A percentile compares a stretch with the other conserved stretches of the same genome.
These are phyloP conservation scores for Yamadazyma laniorum DNA, from an alignment of 805 yeast genomes.

Conservation along the genomic window DNA sequence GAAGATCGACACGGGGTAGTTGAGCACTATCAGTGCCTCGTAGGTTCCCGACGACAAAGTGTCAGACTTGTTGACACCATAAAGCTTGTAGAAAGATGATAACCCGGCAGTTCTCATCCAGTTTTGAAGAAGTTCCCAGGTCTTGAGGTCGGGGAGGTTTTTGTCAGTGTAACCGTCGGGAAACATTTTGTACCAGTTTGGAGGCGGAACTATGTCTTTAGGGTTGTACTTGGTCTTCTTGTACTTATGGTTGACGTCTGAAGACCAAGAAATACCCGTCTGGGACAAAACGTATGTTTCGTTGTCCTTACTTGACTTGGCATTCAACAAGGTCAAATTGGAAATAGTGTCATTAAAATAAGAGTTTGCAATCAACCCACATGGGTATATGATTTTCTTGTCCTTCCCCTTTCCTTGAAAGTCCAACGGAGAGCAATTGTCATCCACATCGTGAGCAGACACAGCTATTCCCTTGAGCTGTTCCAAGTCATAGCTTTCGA, in stretches of 20 bases:
- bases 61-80: conserved; percentile 64
- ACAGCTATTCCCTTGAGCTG: conserved; percentile 82
- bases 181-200: conserved; percentile 75
- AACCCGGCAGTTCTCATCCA: conserved; percentile 99
- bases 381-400: conserved; percentile 66
- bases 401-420: conserved; percentile 41
- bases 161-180: conserved; percentile 88
- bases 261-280: conserved; percentile 77
- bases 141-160: conserved; percentile 72
- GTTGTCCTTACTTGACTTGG: conserved; percentile 42
- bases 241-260: conserved; percentile 66
- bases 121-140: conserved; percentile 84
- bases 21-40: conserved; percentile 61
- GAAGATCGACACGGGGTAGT: conserved; percentile 78
- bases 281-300: conserved; percentile 46
- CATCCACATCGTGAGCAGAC: conserved; percentile 44
- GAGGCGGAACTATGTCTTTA: conserved; percentile 85
- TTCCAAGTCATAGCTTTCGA: conserved; percentile 73
- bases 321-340: conserved; percentile 46
- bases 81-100: conserved; percentile 83
- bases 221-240: conserved; percentile 69
- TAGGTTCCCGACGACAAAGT: conserved; percentile 66
- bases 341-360: conserved; percentile 84
- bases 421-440: conserved; percentile 36
- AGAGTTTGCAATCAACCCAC: conserved; percentile 94